A percentile compares a stretch with the other conserved stretches of the same genome.
phyloP scores from a whole-genome alignment of 2,329 filamentous ascomycete species.

The Fusarium algeriense region DNA sequence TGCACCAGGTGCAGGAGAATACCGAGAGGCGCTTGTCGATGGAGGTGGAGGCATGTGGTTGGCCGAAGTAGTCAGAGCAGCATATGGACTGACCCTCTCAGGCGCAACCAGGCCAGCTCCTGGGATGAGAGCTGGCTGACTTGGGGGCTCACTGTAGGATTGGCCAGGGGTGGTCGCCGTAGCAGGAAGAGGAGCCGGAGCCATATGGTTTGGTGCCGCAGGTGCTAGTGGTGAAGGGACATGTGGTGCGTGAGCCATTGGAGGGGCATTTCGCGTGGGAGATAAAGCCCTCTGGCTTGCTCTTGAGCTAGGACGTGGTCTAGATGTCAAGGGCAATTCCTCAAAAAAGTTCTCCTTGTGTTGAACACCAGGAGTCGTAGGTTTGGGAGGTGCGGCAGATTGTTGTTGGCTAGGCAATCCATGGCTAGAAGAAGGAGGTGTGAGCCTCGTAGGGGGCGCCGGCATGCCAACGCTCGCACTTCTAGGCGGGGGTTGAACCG shows the following conservation, averaged over 20 bases:
- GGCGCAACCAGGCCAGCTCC: constrained; percentile 63
- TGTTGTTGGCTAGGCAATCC: constrained; percentile 51
- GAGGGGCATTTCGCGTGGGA: constrained; percentile 53
- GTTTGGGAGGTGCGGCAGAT: constrained; percentile 49
- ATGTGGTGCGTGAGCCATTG: constrained; percentile 41
- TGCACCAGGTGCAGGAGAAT: constrained; percentile 68
- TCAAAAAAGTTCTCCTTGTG: constrained; percentile 77
- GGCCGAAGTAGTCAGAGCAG: constrained; percentile 56
- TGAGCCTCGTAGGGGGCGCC: constrained; percentile 43
- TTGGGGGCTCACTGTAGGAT: constrained; percentile 15
- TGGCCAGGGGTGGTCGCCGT: constrained; percentile 25
- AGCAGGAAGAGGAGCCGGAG: constrained; percentile 32
- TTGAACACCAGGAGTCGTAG: constrained; percentile 52
- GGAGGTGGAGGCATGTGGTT: constrained; percentile 49
- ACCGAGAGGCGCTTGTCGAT: constrained; percentile 60
- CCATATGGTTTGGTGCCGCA: constrained; percentile 36
- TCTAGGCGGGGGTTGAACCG: constrained; percentile 62
- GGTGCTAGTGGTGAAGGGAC: constrained; percentile 46
- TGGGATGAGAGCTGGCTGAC: constrained; percentile 28
- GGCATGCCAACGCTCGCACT: constrained; percentile 69
- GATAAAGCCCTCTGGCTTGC: constrained; percentile 61
- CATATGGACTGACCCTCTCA: constrained; percentile 66
- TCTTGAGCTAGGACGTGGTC: constrained; percentile 71
- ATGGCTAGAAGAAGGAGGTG: constrained; percentile 54
- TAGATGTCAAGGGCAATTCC: constrained; percentile 75